Base-by-base conservation (phyloP, 2,329 filamentous ascomycete species). In the Beauveria brongniartii region DNA sequence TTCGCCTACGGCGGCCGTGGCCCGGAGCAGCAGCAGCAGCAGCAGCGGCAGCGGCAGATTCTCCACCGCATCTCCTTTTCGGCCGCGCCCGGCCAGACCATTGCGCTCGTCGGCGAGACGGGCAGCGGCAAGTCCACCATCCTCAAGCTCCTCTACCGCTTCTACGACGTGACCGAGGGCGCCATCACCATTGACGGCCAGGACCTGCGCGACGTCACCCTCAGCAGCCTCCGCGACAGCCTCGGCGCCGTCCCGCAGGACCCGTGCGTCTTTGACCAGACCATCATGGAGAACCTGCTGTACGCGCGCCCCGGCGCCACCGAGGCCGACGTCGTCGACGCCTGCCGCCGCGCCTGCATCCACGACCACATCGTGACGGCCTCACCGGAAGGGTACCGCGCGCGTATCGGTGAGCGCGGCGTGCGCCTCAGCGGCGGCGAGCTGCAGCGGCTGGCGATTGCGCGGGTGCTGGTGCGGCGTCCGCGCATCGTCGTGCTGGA, bases 211-310 rank as follows among this genome's bases (percentile, higher is more conserved):
- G 75, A 82, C 28, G 78, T 89, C 2, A 84, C 80, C 0, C 74
- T 87, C 16, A 74, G 78, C 60, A 84, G 80, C 51, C 73, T 89
- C 2, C 78, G 85, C 10, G 77, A 82, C 22, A 74, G 77, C 3
- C 78, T 89, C 28, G 85, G 85, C 22, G 77, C 87, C 14, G 86
- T 89, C 0, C 86, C 86, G 3, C 83, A 90, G 70, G 82, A 86
- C 63, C 81, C 85, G 0, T 75, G 80, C 0, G 74, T 89, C 9
- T 89, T 89, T 74, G 86, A 88, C 67, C 78, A 80, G 37, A 82
- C 82, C 1, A 80, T 89, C 47, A 78, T 85, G 67, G 80, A 87
- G 20, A 90, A 89, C 66, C 74, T 90, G 26, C 79, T 79, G 2
- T 89, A 89, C 69, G 84, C 83, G 2, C 79, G 80, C 12, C 78